These are phyloP conservation scores for Sugiyamaella paludigena DNA, from an alignment of 1,139 yeast species.

Conservation along the genomic window DNA sequence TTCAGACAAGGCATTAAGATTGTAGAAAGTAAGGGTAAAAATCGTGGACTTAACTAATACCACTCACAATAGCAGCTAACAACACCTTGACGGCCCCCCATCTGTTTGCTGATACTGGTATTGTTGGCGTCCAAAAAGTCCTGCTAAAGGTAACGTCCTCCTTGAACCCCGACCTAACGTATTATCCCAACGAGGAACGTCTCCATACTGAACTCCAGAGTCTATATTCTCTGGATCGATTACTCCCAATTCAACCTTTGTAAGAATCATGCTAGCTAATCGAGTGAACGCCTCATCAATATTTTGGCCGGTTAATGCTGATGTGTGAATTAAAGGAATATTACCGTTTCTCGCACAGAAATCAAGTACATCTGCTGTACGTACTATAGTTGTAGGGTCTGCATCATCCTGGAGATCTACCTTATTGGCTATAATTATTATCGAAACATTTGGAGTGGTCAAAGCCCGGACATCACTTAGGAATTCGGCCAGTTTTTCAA, in stretches of 20 bases:
- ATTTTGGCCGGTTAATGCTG: conserved; percentile 61
- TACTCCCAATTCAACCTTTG: conserved; percentile 46
- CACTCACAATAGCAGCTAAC: no score
- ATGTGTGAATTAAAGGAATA: conserved; percentile 40
- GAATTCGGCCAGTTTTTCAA: conserved; percentile 48
- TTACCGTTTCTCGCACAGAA: conserved; percentile 35
- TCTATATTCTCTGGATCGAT: conserved; percentile 45
- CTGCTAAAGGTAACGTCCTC: conserved; percentile 9
- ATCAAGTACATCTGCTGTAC: conserved; percentile 38
- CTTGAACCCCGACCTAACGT: conserved; percentile 22
- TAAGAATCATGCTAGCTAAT: conserved; percentile 41
- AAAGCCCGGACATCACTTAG: conserved; percentile 49
- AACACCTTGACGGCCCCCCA: conserved; percentile 2
- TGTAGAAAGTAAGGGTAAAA: no score
- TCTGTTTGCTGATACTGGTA: not conserved
- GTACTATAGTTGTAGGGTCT: conserved; percentile 35
- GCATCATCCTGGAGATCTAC: conserved; percentile 38
- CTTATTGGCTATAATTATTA: conserved; percentile 52
- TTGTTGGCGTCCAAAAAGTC: conserved; percentile 12
- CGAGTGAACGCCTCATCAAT: conserved; percentile 58
- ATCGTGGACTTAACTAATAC: no score
- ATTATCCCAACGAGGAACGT: conserved; percentile 41
- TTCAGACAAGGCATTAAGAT: no score
- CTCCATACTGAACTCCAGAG: conserved; percentile 50
- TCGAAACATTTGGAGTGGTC: conserved; percentile 42